Evolutionary conservation across 306 rosid genomes (phyloP).

Genomic region (Gastrolobium villosum): DNA sequence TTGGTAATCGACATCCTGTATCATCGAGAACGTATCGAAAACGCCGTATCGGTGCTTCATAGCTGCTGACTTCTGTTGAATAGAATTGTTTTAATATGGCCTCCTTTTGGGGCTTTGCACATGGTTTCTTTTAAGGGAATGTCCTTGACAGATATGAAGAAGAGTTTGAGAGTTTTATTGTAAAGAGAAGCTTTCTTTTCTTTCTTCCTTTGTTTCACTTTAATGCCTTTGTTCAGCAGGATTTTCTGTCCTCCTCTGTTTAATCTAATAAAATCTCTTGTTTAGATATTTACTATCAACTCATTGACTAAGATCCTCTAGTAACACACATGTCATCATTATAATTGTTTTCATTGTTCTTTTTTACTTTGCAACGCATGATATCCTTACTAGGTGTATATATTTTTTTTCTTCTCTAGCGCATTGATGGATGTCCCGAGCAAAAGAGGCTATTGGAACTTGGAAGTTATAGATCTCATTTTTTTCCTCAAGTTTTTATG

Average conservation of each 20-base stretch:
- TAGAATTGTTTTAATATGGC: slow-evolving; percentile 16
- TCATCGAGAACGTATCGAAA: no score
- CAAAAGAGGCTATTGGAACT: neutral
- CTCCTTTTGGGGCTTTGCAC: slow-evolving; percentile 15
- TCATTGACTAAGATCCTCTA: slow-evolving; percentile 3
- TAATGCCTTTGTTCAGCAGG: slow-evolving; percentile 19
- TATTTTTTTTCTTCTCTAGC: slow-evolving; percentile 12
- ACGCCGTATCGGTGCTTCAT: no score
- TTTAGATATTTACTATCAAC: slow-evolving; percentile 19
- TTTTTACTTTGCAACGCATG: slow-evolving; percentile 1
- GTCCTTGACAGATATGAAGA: neutral
- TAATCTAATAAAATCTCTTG: neutral
- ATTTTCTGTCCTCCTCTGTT: neutral
- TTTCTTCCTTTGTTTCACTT: slow-evolving; percentile 23
- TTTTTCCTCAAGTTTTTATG: slow-evolving; percentile 22
- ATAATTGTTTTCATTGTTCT: slow-evolving; percentile 12
- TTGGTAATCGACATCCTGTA: no score
- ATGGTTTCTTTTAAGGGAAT: neutral
- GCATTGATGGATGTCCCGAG: neutral
- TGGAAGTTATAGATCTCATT: slow-evolving; percentile 21
- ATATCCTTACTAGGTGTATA: slow-evolving; percentile 3
- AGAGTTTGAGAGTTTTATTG: slow-evolving; percentile 7
- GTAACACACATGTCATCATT: neutral
- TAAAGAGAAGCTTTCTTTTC: neutral
- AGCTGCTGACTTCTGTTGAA: no score